These are phyloP conservation scores for Beauveria bassiana DNA, from an alignment of 2,329 filamentous ascomycete genomes.

Conservation along the genomic window DNA sequence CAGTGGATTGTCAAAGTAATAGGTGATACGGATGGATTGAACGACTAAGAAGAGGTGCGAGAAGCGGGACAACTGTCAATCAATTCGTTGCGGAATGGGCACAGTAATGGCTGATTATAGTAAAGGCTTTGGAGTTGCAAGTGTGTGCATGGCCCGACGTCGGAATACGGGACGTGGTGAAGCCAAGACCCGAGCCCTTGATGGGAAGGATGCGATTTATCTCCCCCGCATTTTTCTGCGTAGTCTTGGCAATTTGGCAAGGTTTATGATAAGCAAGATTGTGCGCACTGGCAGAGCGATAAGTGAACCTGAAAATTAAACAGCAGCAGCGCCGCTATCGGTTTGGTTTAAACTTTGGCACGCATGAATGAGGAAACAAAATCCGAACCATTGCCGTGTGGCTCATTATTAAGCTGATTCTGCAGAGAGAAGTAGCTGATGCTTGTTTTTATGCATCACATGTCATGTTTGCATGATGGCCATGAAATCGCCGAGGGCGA, in stretches of 20 bases:
- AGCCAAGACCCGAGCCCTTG: not conserved
- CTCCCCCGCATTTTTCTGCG: constrained; percentile 2
- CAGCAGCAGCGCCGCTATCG: not conserved
- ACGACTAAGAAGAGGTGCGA: not conserved
- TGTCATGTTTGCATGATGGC: not conserved
- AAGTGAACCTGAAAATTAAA: not conserved
- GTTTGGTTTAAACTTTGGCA: not conserved
- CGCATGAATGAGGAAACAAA: not conserved
- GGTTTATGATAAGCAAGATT: not conserved
- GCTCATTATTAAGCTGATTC: not conserved
- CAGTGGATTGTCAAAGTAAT: not conserved
- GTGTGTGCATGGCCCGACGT: not conserved
- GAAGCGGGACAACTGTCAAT: not conserved
- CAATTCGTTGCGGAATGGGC: not conserved
- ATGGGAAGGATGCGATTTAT: not conserved
- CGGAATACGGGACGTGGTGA: not conserved
- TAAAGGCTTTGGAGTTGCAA: not conserved
- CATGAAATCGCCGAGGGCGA: not conserved
- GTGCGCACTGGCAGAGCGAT: not conserved
- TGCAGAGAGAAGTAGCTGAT: not conserved
- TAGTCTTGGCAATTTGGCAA: not conserved
- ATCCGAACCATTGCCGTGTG: not conserved
- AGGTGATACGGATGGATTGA: not conserved
- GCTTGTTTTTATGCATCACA: not conserved
- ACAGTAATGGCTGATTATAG: not conserved